Base-by-base conservation (phyloP, 2,329 filamentous ascomycete genomes). In the Pseudocercospora macadamiae region DNA sequence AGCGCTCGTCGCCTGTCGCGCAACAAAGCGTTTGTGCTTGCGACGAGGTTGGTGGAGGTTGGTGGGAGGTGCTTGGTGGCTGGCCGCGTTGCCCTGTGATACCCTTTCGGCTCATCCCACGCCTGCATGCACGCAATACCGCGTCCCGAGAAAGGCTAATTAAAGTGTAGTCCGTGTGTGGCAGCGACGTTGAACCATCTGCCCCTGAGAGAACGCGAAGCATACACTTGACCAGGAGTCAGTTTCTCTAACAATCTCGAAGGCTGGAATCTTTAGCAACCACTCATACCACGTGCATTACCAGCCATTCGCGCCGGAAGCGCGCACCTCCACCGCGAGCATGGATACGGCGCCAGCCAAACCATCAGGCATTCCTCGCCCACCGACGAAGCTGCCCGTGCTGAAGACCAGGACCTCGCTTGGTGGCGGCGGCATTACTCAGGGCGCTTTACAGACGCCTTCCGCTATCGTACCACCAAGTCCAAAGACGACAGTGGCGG, bases 401-500 rank as follows among this genome's bases (percentile, higher is more conserved):
- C 34, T 18, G 30, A 30, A 14, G 25, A 48, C 45, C 21, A 48
- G n/a, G 5, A 48, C 45, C 26, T 28, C 45, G 45, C 45, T 32
- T n/a, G 45, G 25, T 30, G 25, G 25, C 21, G 45, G 25, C 25
- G 45, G 21, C 45, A 48, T 48, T 32, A 32, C 45, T 48, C 45
- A 48, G 23, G 16, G 23, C 45, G 45, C 45, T 19, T 12, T 48
- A 10, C 45, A 48, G 3, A 30, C 45, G 25, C 25, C 45, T 16
- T 2, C 45, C 45, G 45, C 16, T 14, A 48, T 30, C 45, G 23
- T 30, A 57, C 32, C 36, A 21, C 30, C 55, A 12, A 52, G 49
- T 52, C n/a, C 54, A 37, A 42, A 28, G 2, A 61, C 56, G 32
- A 45, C 28, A 23, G 26, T 37, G 42, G 39, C 23, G n/a, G 48